Evolutionary conservation across 2,329 filamentous ascomycete species (phyloP).

Genomic region (Coniella lustricola): DNA sequence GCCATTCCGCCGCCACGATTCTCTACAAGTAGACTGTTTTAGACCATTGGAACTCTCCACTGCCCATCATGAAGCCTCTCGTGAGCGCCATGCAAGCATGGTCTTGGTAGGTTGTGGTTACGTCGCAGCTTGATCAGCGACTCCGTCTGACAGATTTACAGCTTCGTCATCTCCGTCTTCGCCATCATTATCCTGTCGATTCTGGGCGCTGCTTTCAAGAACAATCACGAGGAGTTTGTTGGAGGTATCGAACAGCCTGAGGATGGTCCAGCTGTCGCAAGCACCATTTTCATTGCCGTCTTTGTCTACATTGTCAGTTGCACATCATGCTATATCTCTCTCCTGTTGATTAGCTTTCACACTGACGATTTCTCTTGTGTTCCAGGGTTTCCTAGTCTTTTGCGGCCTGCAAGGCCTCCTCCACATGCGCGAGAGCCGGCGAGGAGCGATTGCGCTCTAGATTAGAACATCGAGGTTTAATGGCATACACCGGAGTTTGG

Average conservation of each 20-base stretch:
- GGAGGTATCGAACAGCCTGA: slow-evolving; percentile 66
- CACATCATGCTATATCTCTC: background rate
- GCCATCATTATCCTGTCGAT: slow-evolving; percentile 58
- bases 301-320: slow-evolving; percentile 76
- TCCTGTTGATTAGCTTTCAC: background rate
- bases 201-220: slow-evolving; percentile 66
- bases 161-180: slow-evolving; percentile 64
- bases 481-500: slow-evolving; percentile 5
- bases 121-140: background rate
- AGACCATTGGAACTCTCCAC: background rate
- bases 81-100: slow-evolving; percentile 89
- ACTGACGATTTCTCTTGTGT: background rate
- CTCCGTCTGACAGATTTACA: slow-evolving; percentile 29
- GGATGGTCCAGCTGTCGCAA: slow-evolving; percentile 71
- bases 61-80: slow-evolving; percentile 78
- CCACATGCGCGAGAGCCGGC: slow-evolving; percentile 73
- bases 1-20: background rate
- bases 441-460: slow-evolving; percentile 73
- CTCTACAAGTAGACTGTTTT: background rate
- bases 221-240: slow-evolving; percentile 75
- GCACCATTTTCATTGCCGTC: slow-evolving; percentile 81
- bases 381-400: slow-evolving; percentile 80
- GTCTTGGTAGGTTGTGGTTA: slow-evolving; percentile 64
- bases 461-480: slow-evolving; percentile 9
- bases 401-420: slow-evolving; percentile 84